Base-by-base conservation (phyloP, 2,329 filamentous ascomycete genomes). In the Dryadomyces sulphureus region DNA sequence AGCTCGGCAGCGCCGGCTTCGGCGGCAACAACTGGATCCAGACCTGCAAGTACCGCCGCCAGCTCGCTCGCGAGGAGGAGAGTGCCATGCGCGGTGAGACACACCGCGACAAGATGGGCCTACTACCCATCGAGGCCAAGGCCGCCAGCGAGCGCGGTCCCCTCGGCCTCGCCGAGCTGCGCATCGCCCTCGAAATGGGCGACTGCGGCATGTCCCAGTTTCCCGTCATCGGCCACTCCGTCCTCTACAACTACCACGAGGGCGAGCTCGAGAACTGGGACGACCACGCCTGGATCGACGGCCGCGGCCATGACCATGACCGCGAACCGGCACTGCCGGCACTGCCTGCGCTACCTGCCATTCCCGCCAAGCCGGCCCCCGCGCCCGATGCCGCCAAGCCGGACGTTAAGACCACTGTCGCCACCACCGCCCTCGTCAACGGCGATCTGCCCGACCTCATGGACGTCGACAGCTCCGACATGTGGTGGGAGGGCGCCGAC, bases 61-160 rank as follows among this genome's bases (percentile, higher is more conserved):
- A 86, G 58, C 69, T 94, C 11, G 76, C 78, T 46, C 69, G 70
- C 41, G 89, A 95, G 60, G 88, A 94, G 58, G 73, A 81, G 38
- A 74, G 77, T 0, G 79, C 76, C 22, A 72, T 78, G 36, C 71
- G 77, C n/a, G 87, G 88, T 5, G 84, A 89, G 54, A 60, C 93
- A 1, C 68, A 74, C 17, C 73, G 85, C 53, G 84, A 88, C 48
- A 81, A 83, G 49, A 81, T 75, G 41, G 88, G 88, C 1, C 63
- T 94, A 24, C 65, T 95, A 6, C 90, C 89, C 0, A 67, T 88
- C 32, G 88, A 95, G 61, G 77, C 84, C 3, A 87, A 84, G 58
- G 81, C 82, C 45, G 80, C 83, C 16, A 76, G 76, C 46, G 77
- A 82, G 54, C 72, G 87, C 35, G 75, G 79, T 6, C 77, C 84